phyloP scores from a whole-genome alignment of 176 grass and related monocot genomes.

The Leersia perrieri region DNA sequence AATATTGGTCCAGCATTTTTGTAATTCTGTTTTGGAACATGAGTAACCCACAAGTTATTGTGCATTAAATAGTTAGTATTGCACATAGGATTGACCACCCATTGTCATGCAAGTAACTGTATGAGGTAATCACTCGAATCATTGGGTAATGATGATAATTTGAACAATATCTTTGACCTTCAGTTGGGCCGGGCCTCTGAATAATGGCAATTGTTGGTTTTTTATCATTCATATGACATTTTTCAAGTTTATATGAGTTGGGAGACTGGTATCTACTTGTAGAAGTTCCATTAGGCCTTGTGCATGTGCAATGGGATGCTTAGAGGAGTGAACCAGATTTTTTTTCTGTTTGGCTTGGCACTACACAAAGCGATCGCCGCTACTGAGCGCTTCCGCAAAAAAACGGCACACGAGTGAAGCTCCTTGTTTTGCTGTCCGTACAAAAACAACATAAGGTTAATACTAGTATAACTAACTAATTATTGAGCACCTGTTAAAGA shows the following conservation, averaged over 20 bases:
- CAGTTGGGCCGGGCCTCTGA: not conserved
- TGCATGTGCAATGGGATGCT: no score
- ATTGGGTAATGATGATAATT: not conserved
- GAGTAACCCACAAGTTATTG: not conserved
- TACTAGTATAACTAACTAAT: no score
- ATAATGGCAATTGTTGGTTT: slow-evolving; percentile 8
- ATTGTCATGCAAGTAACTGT: not conserved
- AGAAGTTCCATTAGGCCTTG: no score
- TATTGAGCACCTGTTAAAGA: no score
- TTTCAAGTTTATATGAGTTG: not conserved
- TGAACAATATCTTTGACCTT: not conserved
- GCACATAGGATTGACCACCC: not conserved
- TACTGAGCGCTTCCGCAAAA: no score
- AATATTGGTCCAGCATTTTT: not conserved
- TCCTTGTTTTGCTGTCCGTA: no score
- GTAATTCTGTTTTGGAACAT: not conserved
- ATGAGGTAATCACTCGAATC: not conserved
- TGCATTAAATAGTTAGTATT: not conserved
- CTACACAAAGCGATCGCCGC: no score
- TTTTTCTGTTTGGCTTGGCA: no score
- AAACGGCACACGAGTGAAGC: no score
- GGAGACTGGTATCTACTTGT: not conserved
- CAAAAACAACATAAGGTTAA: no score
- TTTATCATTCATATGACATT: not conserved
- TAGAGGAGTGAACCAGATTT: no score